Percentiles rank a stretch among this genome's conserved stretches.
phyloP scores from a whole-genome alignment of 352 stramenopile genomes.

The Phytophthora capsici region DNA sequence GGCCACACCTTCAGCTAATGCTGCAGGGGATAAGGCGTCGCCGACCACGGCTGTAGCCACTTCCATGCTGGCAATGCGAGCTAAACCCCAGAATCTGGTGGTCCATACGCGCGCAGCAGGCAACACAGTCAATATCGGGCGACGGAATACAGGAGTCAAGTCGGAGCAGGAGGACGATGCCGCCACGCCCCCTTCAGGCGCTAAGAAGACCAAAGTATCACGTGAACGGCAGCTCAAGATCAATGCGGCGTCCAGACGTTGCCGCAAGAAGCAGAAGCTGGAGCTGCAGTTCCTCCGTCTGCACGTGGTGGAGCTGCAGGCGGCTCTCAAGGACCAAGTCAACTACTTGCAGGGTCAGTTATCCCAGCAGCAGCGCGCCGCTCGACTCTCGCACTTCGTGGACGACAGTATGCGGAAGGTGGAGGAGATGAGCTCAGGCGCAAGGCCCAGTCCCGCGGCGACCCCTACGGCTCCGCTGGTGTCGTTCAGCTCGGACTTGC shows the following conservation, averaged over 20 bases:
- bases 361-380: constrained; percentile 52
- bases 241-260: constrained; percentile 81
- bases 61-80: constrained; percentile 75
- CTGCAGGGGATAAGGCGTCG: constrained; percentile 39
- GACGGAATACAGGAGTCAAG: constrained; percentile 27
- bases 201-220: constrained; percentile 86
- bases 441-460: constrained; percentile 32
- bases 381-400: constrained; percentile 63
- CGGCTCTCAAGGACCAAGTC: constrained; percentile 71
- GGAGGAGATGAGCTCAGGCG: constrained; percentile 80
- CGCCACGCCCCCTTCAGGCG: constrained; percentile 20
- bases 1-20: neutral
- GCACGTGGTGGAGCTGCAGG: constrained; percentile 84
- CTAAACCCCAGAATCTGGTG: constrained; percentile 34
- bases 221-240: constrained; percentile 89
- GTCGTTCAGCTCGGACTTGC: constrained; percentile 39
- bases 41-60: constrained; percentile 57
- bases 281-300: constrained; percentile 87
- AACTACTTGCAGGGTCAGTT: constrained; percentile 47
- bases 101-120: constrained; percentile 18
- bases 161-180: constrained; percentile 32
- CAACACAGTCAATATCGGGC: constrained; percentile 46
- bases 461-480: constrained; percentile 33
- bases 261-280: constrained; percentile 88
- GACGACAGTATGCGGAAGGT: constrained; percentile 77